Conservation (phyloP, 805 yeast genomes). For the Pachysolen tannophilus region DNA sequence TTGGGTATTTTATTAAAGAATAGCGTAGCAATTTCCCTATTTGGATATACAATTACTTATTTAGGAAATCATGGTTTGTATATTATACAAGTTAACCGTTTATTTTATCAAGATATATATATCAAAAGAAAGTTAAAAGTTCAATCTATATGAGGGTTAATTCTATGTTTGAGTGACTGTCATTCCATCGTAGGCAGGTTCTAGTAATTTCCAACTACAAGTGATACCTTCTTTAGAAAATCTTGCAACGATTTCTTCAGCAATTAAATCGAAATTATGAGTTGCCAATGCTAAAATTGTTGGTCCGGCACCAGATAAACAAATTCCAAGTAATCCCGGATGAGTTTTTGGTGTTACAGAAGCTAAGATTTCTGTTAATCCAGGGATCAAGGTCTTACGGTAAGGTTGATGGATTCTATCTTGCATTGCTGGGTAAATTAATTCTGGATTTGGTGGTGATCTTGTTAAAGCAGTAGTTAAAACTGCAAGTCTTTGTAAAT, state of each 20-base stretch:
- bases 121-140: no score
- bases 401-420: slow-evolving; percentile 97
- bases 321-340: slow-evolving; percentile 85
- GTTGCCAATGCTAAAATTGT: slow-evolving; percentile 93
- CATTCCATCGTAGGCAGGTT: slow-evolving; percentile 88
- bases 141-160: no score
- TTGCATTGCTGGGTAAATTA: slow-evolving; percentile 93
- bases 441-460: slow-evolving; percentile 70
- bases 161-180: no score
- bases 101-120: no score
- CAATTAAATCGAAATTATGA: slow-evolving; percentile 75
- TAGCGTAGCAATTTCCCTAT: no score
- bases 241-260: slow-evolving; percentile 61
- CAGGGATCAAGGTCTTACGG: slow-evolving; percentile 87
- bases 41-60: no score
- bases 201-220: slow-evolving; percentile 79
- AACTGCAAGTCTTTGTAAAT: slow-evolving; percentile 87
- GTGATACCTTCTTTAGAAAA: slow-evolving; percentile 57
- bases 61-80: no score
- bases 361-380: slow-evolving; percentile 70
- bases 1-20: no score
- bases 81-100: no score
- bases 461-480: slow-evolving; percentile 88
- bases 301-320: slow-evolving; percentile 97
- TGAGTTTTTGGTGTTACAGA: slow-evolving; percentile 76